Conservation (phyloP, 129 eudicot species). For the Artemisia tridentata region DNA sequence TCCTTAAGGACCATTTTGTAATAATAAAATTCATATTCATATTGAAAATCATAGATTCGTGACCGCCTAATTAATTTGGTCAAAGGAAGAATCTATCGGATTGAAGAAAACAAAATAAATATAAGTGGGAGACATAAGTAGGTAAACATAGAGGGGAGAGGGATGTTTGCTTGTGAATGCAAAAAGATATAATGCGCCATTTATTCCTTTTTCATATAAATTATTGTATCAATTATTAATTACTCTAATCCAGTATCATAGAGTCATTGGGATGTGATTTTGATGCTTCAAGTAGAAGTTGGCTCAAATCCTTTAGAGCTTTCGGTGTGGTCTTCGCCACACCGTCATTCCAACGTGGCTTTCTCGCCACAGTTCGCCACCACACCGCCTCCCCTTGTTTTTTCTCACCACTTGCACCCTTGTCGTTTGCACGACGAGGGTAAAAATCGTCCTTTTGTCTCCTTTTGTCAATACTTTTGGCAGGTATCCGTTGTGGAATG, state of each 20-base stretch:
- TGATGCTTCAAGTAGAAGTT: slow-evolving; percentile 43
- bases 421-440: too few relatives aligned
- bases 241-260: background rate
- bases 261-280: slow-evolving; percentile 47
- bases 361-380: too few relatives aligned
- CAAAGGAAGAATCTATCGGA: slow-evolving; percentile 15
- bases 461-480: too few relatives aligned
- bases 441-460: too few relatives aligned
- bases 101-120: background rate
- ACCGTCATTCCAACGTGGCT: too few relatives aligned
- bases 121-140: slow-evolving; percentile 9
- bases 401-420: too few relatives aligned
- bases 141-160: slow-evolving; percentile 26
- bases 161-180: slow-evolving; percentile 74
- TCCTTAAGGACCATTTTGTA: background rate
- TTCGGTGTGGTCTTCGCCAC: too few relatives aligned
- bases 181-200: slow-evolving; percentile 33
- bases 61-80: background rate
- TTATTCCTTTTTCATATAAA: slow-evolving; percentile 1
- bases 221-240: background rate
- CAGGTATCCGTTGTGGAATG: too few relatives aligned
- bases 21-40: background rate
- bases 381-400: too few relatives aligned
- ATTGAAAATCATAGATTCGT: background rate
- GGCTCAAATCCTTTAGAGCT: slow-evolving; percentile 22